A percentile compares a stretch with the other conserved stretches of the same genome.
Evolutionary conservation across 2,329 filamentous ascomycete genomes (phyloP).

Genomic region (Alternaria angustiovoidea): DNA sequence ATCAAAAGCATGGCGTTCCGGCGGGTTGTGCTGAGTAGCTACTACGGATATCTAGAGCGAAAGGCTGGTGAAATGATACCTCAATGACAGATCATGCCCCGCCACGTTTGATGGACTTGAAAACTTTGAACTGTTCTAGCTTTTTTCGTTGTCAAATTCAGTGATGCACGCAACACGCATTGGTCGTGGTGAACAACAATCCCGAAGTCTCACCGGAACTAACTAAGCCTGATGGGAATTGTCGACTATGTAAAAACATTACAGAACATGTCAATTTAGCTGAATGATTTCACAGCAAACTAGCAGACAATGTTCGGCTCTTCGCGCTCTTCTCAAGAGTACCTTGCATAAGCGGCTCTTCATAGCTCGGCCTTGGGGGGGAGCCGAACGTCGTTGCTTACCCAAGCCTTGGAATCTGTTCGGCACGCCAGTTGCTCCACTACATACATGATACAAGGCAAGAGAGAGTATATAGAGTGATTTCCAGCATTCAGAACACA

Average conservation of each 20-base stretch:
- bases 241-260: neutral
- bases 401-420: neutral
- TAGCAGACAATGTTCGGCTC: neutral
- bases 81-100: conserved; percentile 47
- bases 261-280: neutral
- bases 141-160: neutral
- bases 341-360: conserved; percentile 11
- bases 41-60: conserved; percentile 37
- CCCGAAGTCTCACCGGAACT: neutral
- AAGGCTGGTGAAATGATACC: conserved; percentile 48
- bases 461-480: neutral
- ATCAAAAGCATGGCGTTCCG: conserved; percentile 47
- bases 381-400: conserved; percentile 15
- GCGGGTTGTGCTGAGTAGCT: conserved; percentile 47
- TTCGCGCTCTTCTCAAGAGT: neutral
- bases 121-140: neutral
- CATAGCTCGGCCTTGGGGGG: conserved; percentile 8
- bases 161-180: neutral
- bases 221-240: neutral
- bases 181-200: neutral
- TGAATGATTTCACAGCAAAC: neutral
- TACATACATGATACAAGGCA: neutral
- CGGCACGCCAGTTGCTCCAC: neutral
- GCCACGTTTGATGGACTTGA: conserved; percentile 27
- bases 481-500: neutral